A percentile compares a stretch with the other conserved stretches of the same genome.
These are phyloP conservation scores for Trametes versicolor DNA, from an alignment of 1,284 basidiomycete species.

Conservation along the genomic window DNA sequence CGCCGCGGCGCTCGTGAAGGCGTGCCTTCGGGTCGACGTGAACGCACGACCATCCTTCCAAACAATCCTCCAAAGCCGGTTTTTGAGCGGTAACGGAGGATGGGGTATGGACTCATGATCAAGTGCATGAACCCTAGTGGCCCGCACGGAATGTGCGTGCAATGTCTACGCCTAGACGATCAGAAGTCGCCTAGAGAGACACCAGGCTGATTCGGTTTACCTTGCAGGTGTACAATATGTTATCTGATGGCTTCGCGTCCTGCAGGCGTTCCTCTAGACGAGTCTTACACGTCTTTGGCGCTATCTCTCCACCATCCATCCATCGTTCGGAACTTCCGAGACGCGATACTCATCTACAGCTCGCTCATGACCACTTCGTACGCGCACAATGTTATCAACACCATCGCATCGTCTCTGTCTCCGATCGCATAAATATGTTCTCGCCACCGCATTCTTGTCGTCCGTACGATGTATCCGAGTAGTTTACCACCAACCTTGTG, in stretches of 20 bases:
- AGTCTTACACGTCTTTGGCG: conserved; percentile 27
- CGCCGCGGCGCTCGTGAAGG: conserved; percentile 81
- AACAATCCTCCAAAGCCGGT: conserved; percentile 78
- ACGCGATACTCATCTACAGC: conserved; percentile 37
- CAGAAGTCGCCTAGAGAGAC: conserved; percentile 28
- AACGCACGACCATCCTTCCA: conserved; percentile 83
- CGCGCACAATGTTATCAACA: conserved; percentile 34
- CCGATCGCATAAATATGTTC: conserved; percentile 22
- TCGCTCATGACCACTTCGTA: conserved; percentile 30
- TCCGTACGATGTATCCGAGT: conserved; percentile 36
- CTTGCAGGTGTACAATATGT: conserved; percentile 36
- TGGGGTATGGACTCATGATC: conserved; percentile 55
- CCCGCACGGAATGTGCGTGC: conserved; percentile 39
- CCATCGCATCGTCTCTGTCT: conserved; percentile 30
- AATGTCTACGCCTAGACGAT: conserved; percentile 23
- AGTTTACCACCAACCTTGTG: conserved; percentile 28
- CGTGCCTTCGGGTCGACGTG: conserved; percentile 82
- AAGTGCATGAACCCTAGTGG: conserved; percentile 12
- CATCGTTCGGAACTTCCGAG: conserved; percentile 26
- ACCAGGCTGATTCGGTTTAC: conserved; percentile 28
- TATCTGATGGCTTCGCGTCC: conserved; percentile 41
- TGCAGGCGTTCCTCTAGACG: conserved; percentile 26
- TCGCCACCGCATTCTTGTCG: conserved; percentile 24
- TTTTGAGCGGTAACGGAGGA: conserved; percentile 75
- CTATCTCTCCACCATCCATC: conserved; percentile 33